Percentiles rank a stretch among this genome's conserved stretches.
Evolutionary conservation across 306 rosid species (phyloP).

Genomic region (Dalbergia cochinchinensis): DNA sequence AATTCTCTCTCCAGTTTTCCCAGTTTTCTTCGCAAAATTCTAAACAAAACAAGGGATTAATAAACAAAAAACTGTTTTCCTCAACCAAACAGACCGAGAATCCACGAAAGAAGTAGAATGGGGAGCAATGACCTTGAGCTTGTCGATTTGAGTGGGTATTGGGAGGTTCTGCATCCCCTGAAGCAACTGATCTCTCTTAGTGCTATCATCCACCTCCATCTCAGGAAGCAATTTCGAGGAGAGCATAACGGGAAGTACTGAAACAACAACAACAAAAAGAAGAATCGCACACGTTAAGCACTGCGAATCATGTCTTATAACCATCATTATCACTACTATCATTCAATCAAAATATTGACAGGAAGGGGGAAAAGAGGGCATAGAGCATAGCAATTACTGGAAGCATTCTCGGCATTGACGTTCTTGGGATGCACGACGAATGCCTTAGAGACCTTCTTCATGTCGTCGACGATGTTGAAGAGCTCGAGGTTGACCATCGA

Average conservation of each 20-base stretch:
- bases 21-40: too few species aligned
- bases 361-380: background rate
- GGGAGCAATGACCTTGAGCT: conserved; percentile 62
- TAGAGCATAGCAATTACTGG: conserved; percentile 50
- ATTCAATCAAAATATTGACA: too few species aligned
- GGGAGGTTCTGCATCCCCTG: conserved; percentile 90
- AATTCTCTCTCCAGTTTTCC: too few species aligned
- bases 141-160: conserved; percentile 75
- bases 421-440: conserved; percentile 85
- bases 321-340: too few species aligned
- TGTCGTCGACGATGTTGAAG: conserved; percentile 90
- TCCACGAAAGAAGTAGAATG: too few species aligned
- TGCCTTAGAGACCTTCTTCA: conserved; percentile 89
- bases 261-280: background rate
- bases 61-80: too few species aligned
- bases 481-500: conserved; percentile 96
- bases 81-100: too few species aligned
- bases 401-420: conserved; percentile 83
- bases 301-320: too few species aligned
- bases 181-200: conserved; percentile 82
- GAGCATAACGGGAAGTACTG: conserved; percentile 88
- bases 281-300: background rate
- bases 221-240: conserved; percentile 90
- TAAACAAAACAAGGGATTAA: too few species aligned
- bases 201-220: conserved; percentile 84